A percentile compares a stretch with the other conserved stretches of the same genome.
Evolutionary conservation across 805 yeast species (phyloP).

Genomic region (Yueomyces sinensis): DNA sequence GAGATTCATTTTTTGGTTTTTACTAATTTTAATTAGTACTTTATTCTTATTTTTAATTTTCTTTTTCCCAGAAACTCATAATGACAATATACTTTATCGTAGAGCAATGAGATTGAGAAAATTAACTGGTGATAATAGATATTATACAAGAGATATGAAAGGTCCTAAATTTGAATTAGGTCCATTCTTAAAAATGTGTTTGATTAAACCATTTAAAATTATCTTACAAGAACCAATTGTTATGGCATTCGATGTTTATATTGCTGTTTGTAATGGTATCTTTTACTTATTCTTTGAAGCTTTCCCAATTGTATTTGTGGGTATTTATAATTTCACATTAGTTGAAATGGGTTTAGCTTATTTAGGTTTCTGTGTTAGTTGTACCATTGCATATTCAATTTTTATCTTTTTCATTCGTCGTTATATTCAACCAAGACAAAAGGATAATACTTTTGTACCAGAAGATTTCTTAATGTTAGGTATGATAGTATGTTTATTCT

Average conservation of each 20-base stretch:
- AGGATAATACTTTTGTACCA: slow-evolving; percentile 24
- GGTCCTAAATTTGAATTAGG: slow-evolving; percentile 18
- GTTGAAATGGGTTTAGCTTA: slow-evolving; percentile 31
- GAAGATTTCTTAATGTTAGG: slow-evolving; percentile 32
- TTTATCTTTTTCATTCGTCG: slow-evolving; percentile 16
- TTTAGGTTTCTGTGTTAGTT: slow-evolving; percentile 34
- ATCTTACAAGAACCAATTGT: slow-evolving; percentile 42
- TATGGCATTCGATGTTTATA: slow-evolving; percentile 37
- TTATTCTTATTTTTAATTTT: slow-evolving; percentile 25
- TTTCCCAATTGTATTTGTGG: slow-evolving; percentile 41
- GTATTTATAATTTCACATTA: slow-evolving; percentile 32
- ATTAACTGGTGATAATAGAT: no score
- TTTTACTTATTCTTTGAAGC: slow-evolving; percentile 48
- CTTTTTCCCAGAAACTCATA: slow-evolving; percentile 39
- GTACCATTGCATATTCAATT: slow-evolving; percentile 25
- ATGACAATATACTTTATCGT: no score
- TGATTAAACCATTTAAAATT: slow-evolving; percentile 38
- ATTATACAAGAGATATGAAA: slow-evolving; percentile 29
- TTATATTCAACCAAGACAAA: slow-evolving; percentile 17
- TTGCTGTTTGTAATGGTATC: slow-evolving; percentile 39
- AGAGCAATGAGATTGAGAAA: no score
- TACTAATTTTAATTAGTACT: slow-evolving; percentile 29
- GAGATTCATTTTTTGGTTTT: slow-evolving; percentile 45
- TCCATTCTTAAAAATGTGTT: slow-evolving; percentile 8
- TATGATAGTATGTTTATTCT: slow-evolving; percentile 27